phyloP scores from a whole-genome alignment of 1,139 yeast genomes.

The Saccharomyces hybrid region DNA sequence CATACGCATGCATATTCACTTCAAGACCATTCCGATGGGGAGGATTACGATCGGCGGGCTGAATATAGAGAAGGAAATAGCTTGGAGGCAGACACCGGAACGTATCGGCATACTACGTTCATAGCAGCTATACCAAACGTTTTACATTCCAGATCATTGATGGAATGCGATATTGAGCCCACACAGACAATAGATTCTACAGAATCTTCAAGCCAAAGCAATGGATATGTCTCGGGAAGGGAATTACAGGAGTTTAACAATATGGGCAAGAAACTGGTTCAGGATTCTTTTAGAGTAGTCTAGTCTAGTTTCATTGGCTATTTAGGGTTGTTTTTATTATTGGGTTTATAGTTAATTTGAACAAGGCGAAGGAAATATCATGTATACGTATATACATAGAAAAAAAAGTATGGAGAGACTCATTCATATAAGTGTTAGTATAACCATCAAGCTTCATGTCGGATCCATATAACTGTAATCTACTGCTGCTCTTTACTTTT shows the following conservation, averaged over 20 bases:
- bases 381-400: too few relatives aligned
- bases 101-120: conserved; percentile 1
- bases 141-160: background rate
- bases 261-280: conserved; percentile 16
- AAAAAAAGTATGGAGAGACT: too few relatives aligned
- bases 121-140: background rate
- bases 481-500: too few relatives aligned
- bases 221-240: conserved; percentile 12
- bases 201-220: conserved; percentile 4
- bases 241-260: conserved; percentile 22
- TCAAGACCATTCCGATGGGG: background rate
- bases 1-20: background rate
- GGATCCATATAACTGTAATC: too few relatives aligned
- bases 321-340: background rate
- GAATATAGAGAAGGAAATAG: background rate
- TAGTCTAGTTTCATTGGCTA: background rate
- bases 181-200: background rate
- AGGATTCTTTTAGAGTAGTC: conserved; percentile 13
- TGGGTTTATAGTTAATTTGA: background rate
- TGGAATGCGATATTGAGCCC: background rate
- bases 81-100: background rate
- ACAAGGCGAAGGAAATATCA: too few relatives aligned
- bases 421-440: too few relatives aligned
- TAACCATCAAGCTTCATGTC: too few relatives aligned
- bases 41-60: background rate